Evolutionary conservation across 78 protist species (phyloP).

Genomic region (Tieghemostelium lacteum): DNA sequence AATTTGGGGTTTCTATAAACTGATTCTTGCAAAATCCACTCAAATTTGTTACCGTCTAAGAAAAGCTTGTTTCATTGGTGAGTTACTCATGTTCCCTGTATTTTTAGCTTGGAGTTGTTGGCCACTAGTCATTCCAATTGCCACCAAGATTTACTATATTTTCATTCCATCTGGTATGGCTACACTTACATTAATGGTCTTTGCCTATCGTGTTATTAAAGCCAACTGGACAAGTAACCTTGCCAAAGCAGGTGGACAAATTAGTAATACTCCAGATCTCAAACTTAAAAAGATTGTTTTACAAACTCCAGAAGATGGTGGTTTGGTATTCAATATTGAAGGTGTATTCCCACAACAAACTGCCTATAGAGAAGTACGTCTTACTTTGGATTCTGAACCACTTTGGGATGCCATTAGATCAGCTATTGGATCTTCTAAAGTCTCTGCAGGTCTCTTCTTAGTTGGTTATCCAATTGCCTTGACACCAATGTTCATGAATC

Average conservation of each 20-base stretch:
- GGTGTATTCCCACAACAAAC: neutral
- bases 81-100: slow-evolving; percentile 76
- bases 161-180: slow-evolving; percentile 43
- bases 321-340: slow-evolving; percentile 19
- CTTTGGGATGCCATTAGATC: slow-evolving; percentile 53
- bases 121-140: slow-evolving; percentile 66
- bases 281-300: slow-evolving; percentile 2
- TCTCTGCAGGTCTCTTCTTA: slow-evolving; percentile 44
- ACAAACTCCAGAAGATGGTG: slow-evolving; percentile 48
- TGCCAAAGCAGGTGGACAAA: too few relatives aligned
- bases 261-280: slow-evolving; percentile 4
- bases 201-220: slow-evolving; percentile 32
- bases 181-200: neutral
- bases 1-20: slow-evolving; percentile 52
- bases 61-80: slow-evolving; percentile 73
- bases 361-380: slow-evolving; percentile 21
- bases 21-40: slow-evolving; percentile 5
- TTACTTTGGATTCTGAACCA: slow-evolving; percentile 34
- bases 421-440: slow-evolving; percentile 38
- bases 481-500: slow-evolving; percentile 38
- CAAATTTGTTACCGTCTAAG: slow-evolving; percentile 51
- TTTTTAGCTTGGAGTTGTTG: slow-evolving; percentile 65
- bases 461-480: slow-evolving; percentile 69
- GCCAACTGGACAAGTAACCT: slow-evolving; percentile 32
- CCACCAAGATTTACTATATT: slow-evolving; percentile 65